Evolutionary conservation across 805 yeast species (phyloP).

Genomic region (Alloascoidea africana): DNA sequence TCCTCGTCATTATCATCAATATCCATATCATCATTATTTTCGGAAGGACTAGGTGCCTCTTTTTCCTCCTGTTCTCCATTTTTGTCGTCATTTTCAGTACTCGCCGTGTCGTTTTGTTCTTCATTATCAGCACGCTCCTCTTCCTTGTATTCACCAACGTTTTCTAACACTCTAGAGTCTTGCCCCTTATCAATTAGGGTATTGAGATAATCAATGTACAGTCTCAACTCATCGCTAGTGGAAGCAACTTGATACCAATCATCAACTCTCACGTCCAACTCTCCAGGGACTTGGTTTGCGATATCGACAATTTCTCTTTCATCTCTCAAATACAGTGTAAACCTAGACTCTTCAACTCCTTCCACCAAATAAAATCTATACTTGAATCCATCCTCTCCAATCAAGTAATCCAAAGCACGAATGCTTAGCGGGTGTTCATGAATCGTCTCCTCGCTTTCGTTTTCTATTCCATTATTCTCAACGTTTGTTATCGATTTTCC

Average conservation of each 20-base stretch:
- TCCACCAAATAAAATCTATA: background rate
- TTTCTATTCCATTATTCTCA: background rate
- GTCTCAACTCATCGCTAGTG: background rate
- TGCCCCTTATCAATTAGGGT: background rate
- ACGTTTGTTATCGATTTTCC: too few species aligned
- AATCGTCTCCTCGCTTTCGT: background rate
- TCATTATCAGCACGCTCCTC: too few species aligned
- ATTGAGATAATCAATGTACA: background rate
- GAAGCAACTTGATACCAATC: background rate
- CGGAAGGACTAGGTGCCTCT: too few species aligned
- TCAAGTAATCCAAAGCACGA: background rate
- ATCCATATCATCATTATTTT: too few species aligned
- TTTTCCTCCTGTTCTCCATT: too few species aligned
- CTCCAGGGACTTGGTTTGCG: background rate
- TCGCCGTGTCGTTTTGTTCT: too few species aligned
- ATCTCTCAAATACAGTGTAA: background rate
- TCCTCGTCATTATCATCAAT: too few species aligned
- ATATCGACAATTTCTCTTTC: constrained; percentile 1
- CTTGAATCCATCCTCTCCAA: background rate
- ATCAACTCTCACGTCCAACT: background rate
- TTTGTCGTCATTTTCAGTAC: too few species aligned
- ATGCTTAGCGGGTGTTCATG: constrained; percentile 1
- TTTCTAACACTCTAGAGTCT: too few species aligned
- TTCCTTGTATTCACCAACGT: too few species aligned
- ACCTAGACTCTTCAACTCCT: background rate